Conservation (phyloP, 1,139 yeast genomes). For the Yamadazyma pseudoaaseri region DNA sequence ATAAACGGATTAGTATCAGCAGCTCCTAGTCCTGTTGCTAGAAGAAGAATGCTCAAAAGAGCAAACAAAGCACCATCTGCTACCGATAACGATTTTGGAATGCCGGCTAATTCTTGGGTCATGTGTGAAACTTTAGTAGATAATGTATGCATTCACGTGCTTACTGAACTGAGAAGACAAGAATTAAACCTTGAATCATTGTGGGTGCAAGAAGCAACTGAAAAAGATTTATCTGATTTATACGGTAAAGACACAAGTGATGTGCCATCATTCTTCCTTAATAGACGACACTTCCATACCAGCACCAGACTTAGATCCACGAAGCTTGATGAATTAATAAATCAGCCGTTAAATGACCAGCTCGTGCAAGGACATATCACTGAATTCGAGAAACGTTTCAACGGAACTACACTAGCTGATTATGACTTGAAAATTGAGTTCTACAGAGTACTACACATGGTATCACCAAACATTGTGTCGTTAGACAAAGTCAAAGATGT, state of each 20-base stretch:
- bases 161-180: slow-evolving; percentile 66
- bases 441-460: slow-evolving; percentile 34
- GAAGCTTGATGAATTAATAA: slow-evolving; percentile 3
- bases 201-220: slow-evolving; percentile 41
- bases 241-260: slow-evolving; percentile 3
- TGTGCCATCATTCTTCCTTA: slow-evolving; percentile 13
- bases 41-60: slow-evolving; percentile 60
- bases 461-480: slow-evolving; percentile 31
- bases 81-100: slow-evolving; percentile 57
- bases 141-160: slow-evolving; percentile 64
- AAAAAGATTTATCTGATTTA: slow-evolving; percentile 27
- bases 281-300: slow-evolving; percentile 11
- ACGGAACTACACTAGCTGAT: slow-evolving; percentile 21
- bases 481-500: slow-evolving; percentile 22
- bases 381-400: slow-evolving; percentile 17
- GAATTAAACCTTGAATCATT: slow-evolving; percentile 69
- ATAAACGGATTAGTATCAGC: slow-evolving; percentile 74
- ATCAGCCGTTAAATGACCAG: slow-evolving; percentile 1
- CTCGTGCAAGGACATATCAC: slow-evolving; percentile 12
- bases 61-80: slow-evolving; percentile 55
- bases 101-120: slow-evolving; percentile 71
- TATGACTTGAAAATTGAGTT: slow-evolving; percentile 38
- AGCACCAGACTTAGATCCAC: background rate
- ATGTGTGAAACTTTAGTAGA: slow-evolving; percentile 60
- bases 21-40: slow-evolving; percentile 55